Evolutionary conservation across 257 asterid genomes (phyloP).

Genomic region (Plectranthus barbatus): DNA sequence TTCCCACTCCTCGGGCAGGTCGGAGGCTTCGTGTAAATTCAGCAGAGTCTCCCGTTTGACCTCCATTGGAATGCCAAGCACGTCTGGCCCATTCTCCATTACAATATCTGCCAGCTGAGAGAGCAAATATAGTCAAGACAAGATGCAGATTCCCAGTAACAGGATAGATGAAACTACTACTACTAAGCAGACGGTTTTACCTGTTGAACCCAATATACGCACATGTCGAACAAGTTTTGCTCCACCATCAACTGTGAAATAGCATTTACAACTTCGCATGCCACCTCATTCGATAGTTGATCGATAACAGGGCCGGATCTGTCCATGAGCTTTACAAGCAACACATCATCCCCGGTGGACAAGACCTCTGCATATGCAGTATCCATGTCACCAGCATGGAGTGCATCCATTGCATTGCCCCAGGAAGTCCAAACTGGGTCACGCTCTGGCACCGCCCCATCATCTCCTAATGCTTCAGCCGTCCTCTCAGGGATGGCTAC

Average conservation of each 20-base stretch:
- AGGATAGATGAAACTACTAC: too few species aligned
- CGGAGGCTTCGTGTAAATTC: constrained; percentile 70
- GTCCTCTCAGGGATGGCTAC: constrained; percentile 81
- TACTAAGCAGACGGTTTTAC: too few species aligned
- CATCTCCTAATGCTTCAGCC: constrained; percentile 74
- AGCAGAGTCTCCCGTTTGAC: constrained; percentile 59
- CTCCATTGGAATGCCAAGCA: constrained; percentile 55
- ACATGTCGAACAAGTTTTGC: constrained; percentile 58
- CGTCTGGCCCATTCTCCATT: constrained; percentile 68
- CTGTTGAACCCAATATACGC: constrained; percentile 96
- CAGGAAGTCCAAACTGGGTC: constrained; percentile 83
- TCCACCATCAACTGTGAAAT: constrained; percentile 71
- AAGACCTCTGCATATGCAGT: constrained; percentile 84
- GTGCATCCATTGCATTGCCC: constrained; percentile 96
- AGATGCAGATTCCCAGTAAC: background rate
- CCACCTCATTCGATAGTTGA: constrained; percentile 77
- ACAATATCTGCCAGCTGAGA: constrained; percentile 68
- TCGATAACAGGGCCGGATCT: constrained; percentile 84
- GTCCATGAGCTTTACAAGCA: constrained; percentile 94
- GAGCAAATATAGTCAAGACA: constrained; percentile 3
- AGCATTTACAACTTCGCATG: constrained; percentile 63
- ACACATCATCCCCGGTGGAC: constrained; percentile 73
- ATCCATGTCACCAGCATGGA: constrained; percentile 72
- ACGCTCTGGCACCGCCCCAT: constrained; percentile 55
- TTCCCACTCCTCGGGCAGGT: constrained; percentile 89